Percentiles rank a stretch among this genome's conserved stretches.
Conservation (phyloP, 2,329 filamentous ascomycete genomes). For the Pyricularia pennisetigena region DNA sequence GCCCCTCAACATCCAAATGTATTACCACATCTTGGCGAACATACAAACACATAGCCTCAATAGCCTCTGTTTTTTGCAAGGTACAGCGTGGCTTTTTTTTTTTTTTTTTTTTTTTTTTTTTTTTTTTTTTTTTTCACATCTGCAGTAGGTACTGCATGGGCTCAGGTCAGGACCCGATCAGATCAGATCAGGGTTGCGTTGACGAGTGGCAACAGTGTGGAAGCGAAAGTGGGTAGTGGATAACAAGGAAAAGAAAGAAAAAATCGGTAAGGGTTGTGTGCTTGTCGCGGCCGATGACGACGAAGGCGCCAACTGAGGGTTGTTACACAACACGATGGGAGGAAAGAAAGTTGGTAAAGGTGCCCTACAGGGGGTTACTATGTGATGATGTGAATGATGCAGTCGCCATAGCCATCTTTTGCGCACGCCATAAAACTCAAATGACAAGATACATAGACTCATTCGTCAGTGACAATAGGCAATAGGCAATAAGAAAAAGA, state of each 20-base stretch:
- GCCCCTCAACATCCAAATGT: background rate
- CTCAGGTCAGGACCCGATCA: background rate
- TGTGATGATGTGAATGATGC: background rate
- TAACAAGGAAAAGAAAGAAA: background rate
- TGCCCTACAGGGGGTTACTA: background rate
- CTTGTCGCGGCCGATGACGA: background rate
- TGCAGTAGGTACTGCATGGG: too few species aligned
- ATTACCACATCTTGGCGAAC: background rate
- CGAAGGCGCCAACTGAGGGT: background rate
- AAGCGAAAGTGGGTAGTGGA: background rate
- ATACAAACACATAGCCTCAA: background rate
- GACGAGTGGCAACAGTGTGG: background rate
- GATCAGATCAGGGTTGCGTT: background rate
- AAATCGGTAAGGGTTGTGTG: background rate
- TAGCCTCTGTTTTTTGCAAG: background rate
- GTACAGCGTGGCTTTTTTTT: background rate
- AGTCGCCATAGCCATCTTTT: too few species aligned
- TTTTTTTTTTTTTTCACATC: too few species aligned
- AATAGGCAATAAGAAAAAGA: too few species aligned
- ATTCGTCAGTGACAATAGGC: too few species aligned
- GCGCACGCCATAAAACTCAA: too few species aligned
- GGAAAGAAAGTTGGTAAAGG: too few species aligned
- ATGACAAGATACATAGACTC: too few species aligned
- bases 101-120: too few species aligned
- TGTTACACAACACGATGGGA: background rate